Evolutionary conservation across 2,329 filamentous ascomycete species (phyloP).

Genomic region (Beauveria caledonica): DNA sequence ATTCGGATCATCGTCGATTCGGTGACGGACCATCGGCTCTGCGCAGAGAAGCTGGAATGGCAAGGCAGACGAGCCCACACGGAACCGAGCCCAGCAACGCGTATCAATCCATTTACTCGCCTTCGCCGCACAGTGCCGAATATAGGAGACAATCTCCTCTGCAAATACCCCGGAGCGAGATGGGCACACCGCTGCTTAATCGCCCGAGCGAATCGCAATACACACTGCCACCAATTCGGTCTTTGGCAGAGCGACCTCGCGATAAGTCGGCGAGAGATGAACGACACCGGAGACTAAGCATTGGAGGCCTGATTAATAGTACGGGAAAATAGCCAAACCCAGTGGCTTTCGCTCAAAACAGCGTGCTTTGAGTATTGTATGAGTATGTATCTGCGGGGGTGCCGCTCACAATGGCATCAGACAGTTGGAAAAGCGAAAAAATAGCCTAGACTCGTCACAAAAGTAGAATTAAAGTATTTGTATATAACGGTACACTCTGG

Average conservation of each 20-base stretch:
- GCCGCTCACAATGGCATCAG: background rate
- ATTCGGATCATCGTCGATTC: conserved; percentile 34
- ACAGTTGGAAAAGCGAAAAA: background rate
- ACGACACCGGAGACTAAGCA: conserved; percentile 1
- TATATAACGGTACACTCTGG: background rate
- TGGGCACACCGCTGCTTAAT: conserved; percentile 20
- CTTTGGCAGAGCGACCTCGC: conserved; percentile 23
- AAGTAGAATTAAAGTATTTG: background rate
- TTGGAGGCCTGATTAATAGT: conserved; percentile 10
- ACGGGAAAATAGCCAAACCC: background rate
- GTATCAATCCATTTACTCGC: conserved; percentile 28
- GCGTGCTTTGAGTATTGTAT: background rate
- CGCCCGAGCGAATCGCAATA: conserved; percentile 26
- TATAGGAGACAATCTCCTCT: conserved; percentile 40
- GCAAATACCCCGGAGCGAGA: conserved; percentile 46
- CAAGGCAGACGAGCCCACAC: background rate
- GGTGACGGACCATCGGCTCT: conserved; percentile 21
- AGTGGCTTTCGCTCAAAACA: background rate
- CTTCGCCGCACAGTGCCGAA: conserved; percentile 36
- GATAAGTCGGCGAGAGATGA: background rate
- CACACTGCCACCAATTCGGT: conserved; percentile 42
- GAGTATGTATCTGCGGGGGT: background rate
- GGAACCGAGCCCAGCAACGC: background rate
- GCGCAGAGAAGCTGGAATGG: background rate
- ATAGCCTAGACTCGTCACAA: background rate